Base-by-base conservation (phyloP, 164 flowering plant species). In the Vitis cinerea region DNA sequence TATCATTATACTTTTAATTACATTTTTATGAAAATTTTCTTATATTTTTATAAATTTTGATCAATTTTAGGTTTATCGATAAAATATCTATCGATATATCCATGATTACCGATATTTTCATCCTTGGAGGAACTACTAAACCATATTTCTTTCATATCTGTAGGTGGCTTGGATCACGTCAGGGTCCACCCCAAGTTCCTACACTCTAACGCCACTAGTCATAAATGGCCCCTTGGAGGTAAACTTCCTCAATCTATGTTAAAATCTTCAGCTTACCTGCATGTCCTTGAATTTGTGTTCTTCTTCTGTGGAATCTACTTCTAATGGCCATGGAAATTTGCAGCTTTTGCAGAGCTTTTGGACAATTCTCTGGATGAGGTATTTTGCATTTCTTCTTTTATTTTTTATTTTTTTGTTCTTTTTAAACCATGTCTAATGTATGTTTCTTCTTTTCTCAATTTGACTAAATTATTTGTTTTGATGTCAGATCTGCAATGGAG, bases 211-310 rank as follows among this genome's bases (percentile, higher is more conserved):
- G 96, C 96, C 58, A 90, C 96, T 19, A 90, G 96, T 68, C 96
- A 90, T 64, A 90, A 90, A 63, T 90, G 96, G 96, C 91, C 88
- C 62, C 86, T 90, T 76, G 96, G 96, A 83, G 96, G 96, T 90
- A 67, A 3, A 31, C 3, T 63, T 51, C 10, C 59, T 19, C 15
- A 3, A 50, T 53, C 61, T 16, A 9, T 58, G 61, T 15, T 17
- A 12, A 58, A 58, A 1, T 17, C 19, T 58, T 58, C n/a, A 16
- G n/a, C 27, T 16, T 58, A 55, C 3, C 2, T 10, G 8, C 11
- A 44, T 9, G 30, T 49, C 3, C 23, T 44, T 16, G 29, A 10
- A 50, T 61, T 19, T 57, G 2, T n/a, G 30, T 5, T 48, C 29
- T 10, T 59, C 47, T 51, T 19, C 19, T 19, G 19, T 19, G 19